Conservation (phyloP, 129 eudicot genomes). For the Artemisia annua region DNA sequence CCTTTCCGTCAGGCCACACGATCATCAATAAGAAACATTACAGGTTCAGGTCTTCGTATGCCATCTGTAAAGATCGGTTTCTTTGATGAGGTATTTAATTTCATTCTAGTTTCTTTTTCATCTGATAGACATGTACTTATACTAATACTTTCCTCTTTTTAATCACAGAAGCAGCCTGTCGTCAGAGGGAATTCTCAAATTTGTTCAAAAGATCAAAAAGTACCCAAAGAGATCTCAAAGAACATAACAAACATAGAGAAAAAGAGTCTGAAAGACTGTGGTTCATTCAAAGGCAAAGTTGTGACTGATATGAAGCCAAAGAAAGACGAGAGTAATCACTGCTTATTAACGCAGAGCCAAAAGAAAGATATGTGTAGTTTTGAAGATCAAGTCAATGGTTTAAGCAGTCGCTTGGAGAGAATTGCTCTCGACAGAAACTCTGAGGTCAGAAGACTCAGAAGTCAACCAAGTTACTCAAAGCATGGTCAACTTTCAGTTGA, state of each 20-base stretch:
- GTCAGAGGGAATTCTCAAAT: not conserved
- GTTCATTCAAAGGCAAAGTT: not conserved
- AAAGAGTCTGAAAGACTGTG: not conserved
- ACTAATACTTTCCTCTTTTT: not conserved
- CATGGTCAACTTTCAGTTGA: not conserved
- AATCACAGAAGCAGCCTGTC: not conserved
- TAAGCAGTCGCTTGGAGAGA: not conserved
- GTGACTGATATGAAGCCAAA: not conserved
- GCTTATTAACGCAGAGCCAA: not conserved
- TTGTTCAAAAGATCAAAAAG: not conserved
- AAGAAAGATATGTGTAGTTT: not conserved
- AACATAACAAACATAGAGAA: not conserved
- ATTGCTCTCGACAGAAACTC: not conserved
- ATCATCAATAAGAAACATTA: not conserved
- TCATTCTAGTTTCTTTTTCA: not conserved
- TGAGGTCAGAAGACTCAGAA: not conserved
- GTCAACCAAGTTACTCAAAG: not conserved
- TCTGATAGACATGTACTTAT: not conserved
- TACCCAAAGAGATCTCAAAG: not conserved
- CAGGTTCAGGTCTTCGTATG: not conserved
- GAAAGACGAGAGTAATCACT: not conserved
- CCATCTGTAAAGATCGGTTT: not conserved
- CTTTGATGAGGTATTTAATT: slow-evolving; percentile 1
- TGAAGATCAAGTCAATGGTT: not conserved
- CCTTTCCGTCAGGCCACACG: not conserved